Evolutionary conservation across 1,284 basidiomycete genomes (phyloP).

Genomic region (Neonothopanus nambi): DNA sequence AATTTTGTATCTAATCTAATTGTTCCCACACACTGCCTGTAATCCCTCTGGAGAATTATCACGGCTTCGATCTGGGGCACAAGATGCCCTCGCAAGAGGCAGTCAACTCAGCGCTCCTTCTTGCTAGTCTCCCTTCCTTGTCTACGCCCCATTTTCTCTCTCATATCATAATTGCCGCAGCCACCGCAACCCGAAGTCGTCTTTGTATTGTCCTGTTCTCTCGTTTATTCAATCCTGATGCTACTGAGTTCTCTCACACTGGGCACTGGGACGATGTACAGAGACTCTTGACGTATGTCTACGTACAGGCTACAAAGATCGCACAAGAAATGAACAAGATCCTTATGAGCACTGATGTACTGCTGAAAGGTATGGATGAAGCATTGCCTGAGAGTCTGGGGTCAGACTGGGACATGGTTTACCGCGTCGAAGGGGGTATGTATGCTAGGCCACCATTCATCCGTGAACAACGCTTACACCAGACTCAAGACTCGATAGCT

Average conservation of each 20-base stretch:
- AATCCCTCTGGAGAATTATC: no score
- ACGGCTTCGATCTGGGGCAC: no score
- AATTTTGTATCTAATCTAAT: no score
- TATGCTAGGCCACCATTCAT: slow-evolving; percentile 18
- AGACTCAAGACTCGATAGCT: slow-evolving; percentile 28
- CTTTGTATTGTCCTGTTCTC: slow-evolving; percentile 67
- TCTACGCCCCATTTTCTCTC: slow-evolving; percentile 54
- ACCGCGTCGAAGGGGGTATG: slow-evolving; percentile 50
- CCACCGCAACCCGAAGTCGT: slow-evolving; percentile 43
- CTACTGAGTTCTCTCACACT: slow-evolving; percentile 47
- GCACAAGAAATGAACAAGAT: slow-evolving; percentile 67
- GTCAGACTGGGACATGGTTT: slow-evolving; percentile 44
- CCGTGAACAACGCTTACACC: neutral
- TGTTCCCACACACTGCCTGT: no score
- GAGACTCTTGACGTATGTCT: slow-evolving; percentile 67
- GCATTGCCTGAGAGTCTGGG: slow-evolving; percentile 39
- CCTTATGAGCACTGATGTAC: slow-evolving; percentile 69
- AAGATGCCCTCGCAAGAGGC: no score
- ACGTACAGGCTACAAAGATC: slow-evolving; percentile 70
- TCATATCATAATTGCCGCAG: slow-evolving; percentile 49
- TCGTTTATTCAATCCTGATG: slow-evolving; percentile 46
- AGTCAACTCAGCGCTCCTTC: slow-evolving; percentile 38
- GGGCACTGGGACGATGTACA: slow-evolving; percentile 61
- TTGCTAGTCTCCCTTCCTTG: slow-evolving; percentile 52
- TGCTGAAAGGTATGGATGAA: slow-evolving; percentile 53